These are phyloP conservation scores for Themeda triandra DNA, from an alignment of 176 grass and related monocot species.

Conservation along the genomic window DNA sequence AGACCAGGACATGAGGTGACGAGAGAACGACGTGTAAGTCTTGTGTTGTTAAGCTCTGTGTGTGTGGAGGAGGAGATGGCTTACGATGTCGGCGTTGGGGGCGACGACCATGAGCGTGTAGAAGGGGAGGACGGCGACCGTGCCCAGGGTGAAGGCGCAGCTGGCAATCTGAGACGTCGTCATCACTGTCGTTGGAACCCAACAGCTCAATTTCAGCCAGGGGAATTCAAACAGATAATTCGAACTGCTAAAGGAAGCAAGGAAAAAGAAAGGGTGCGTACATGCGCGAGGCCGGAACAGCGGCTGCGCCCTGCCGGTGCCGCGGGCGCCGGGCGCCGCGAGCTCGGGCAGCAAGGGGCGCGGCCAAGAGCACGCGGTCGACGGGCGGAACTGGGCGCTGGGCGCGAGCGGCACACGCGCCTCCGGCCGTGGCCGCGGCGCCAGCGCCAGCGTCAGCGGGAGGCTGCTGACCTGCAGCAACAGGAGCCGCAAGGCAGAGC, in stretches of 20 bases:
- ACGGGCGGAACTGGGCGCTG: background rate
- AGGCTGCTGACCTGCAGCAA: background rate
- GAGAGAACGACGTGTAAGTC: background rate
- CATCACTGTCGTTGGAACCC: slow-evolving; percentile 42
- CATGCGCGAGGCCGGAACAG: slow-evolving; percentile 45
- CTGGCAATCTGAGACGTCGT: slow-evolving; percentile 75
- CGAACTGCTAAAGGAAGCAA: background rate
- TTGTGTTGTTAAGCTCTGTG: background rate
- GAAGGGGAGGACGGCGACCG: slow-evolving; percentile 89
- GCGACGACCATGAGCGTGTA: slow-evolving; percentile 97
- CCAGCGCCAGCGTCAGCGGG: background rate
- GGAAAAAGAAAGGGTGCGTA: background rate
- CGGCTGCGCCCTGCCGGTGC: slow-evolving; percentile 8
- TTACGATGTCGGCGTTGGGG: slow-evolving; percentile 77
- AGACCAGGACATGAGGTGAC: background rate
- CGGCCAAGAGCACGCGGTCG: background rate
- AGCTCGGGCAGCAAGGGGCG: slow-evolving; percentile 19
- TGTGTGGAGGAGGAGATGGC: background rate
- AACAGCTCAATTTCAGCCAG: background rate
- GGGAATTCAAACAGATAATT: background rate
- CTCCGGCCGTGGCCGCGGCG: background rate
- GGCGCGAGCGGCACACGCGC: background rate
- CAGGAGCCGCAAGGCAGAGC: background rate
- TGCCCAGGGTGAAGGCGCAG: slow-evolving; percentile 83
- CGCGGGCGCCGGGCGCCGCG: background rate